Evolutionary conservation across 495 filamentous ascomycete genomes (phyloP).

Genomic region (Daldinia concentrica): DNA sequence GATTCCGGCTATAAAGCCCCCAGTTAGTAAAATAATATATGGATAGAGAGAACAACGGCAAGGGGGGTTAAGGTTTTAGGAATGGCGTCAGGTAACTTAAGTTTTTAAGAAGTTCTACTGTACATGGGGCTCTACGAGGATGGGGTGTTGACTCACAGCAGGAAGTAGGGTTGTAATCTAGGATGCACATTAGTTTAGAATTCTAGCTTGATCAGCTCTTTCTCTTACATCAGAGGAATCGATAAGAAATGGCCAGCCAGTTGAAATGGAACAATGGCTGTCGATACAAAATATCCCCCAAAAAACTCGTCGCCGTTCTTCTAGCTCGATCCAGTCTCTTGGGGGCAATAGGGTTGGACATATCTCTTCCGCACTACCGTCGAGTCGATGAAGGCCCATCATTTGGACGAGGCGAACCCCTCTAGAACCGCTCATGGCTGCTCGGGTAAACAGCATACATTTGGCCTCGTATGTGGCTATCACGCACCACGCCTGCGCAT

Average conservation of each 20-base stretch:
- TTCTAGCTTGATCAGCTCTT: neutral
- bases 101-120: neutral
- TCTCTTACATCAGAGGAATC: slow-evolving; percentile 50
- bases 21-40: slow-evolving; percentile 19
- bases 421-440: slow-evolving; percentile 55
- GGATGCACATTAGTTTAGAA: slow-evolving; percentile 6
- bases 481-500: slow-evolving; percentile 59
- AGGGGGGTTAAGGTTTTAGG: neutral
- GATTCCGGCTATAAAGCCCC: slow-evolving; percentile 46
- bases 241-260: slow-evolving; percentile 59
- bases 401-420: slow-evolving; percentile 54
- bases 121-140: neutral
- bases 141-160: slow-evolving; percentile 32
- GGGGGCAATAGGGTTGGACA: slow-evolving; percentile 51
- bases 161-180: slow-evolving; percentile 59
- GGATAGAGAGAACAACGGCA: neutral
- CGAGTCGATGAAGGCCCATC: slow-evolving; percentile 60
- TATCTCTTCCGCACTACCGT: slow-evolving; percentile 49
- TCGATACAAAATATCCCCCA: slow-evolving; percentile 64
- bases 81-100: neutral
- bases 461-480: slow-evolving; percentile 56
- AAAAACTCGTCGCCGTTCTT: slow-evolving; percentile 62
- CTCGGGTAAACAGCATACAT: slow-evolving; percentile 54
- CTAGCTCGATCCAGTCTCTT: slow-evolving; percentile 57
- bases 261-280: slow-evolving; percentile 56